Evolutionary conservation across 2,329 filamentous ascomycete genomes (phyloP), one percentile per base, ranked within the genome.

Genomic region (Cytospora mali): DNA sequence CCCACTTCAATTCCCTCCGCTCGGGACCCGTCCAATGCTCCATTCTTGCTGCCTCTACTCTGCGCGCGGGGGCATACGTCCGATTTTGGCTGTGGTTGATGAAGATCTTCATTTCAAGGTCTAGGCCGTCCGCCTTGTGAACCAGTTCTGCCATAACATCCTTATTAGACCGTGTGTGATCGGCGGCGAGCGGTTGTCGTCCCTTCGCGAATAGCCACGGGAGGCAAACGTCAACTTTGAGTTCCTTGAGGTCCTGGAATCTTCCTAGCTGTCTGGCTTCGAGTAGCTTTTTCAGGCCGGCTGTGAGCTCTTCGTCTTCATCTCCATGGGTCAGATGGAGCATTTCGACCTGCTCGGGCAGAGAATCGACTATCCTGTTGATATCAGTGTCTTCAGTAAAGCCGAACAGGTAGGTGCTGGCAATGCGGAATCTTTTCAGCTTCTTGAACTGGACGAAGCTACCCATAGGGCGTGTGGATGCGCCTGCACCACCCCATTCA

Each of bases 351-450:
- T 54, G 50, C 57, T 60, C 57, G 6, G 57, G 57, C 6, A 60
- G 50, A 6, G 57, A 54, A 28, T 60, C 57, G 49, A 39, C 53
- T n/a, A 60, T 50, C 35, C 57, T 27, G 10, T 60, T n/a, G 27
- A 51, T 28, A 29, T 60, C 57, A 4, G 57, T 60, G 50, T 60
- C 57, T 16, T 33, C 27, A 16, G 53, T 51, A n/a, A 60, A 60
- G 23, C 57, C 57, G 57, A 60, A 60, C 0, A 60, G n/a, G 6
- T 60, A 60, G 7, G 57, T 60, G 50, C 57, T 60, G 46, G 57
- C 57, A 11, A 60, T 54, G 35, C 57, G 57, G 28, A 60, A 53
- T 6, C 57, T 35, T 16, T 29, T 54, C 14, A 60, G 35, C n/a
- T 54, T 60, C 2, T 42, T 21, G 28, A 54, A 60, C 6, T 14